Evolutionary conservation across 2,329 filamentous ascomycete genomes (phyloP), one percentile per base, ranked within the genome.

Genomic region (Dactylellina drechsleri): DNA sequence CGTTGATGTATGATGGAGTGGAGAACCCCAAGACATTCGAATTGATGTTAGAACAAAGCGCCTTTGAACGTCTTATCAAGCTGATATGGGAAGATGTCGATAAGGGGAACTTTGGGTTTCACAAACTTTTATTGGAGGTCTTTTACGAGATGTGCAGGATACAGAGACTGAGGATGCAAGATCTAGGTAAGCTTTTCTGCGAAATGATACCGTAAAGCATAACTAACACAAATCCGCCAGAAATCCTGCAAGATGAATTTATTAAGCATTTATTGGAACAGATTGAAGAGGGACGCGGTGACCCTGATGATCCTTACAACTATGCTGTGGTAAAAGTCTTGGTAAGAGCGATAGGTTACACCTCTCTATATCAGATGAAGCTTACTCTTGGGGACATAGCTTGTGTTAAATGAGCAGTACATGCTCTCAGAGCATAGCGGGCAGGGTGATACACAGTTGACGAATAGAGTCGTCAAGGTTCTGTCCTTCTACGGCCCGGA

Each of bases 321-420:
- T 98, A 97, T 81, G 91, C 92, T 4, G 90, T 97, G 53, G 97
- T 99, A 80, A 88, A 93, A 77, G 93, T 98, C 58, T 82, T 99
- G 83, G 93, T 96, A 83, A 81, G 89, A 84, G 50, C 18, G 20
- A 49, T 61, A 57, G 16, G 23, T 31, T 16, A 2, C 18, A 16
- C 8, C 2, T 16, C 64, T 50, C 40, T 60, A 49, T 70, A 65
- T 57, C 47, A 47, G 23, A 64, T 52, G 52, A 52, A 15, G 5
- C 20, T 36, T 45, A 50, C 13, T 18, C 7, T 56, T 59, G 3
- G 31, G 43, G 43, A 2, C 13, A 47, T 77, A 96, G 92, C 87
- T 99, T 79, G 93, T 98, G 28, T 84, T 99, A 77, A 99, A 99
- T 82, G 95, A 99, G 82, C 95, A 99, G 82, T 99, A 97, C 82